Percentiles rank a stretch among this genome's conserved stretches.
These are phyloP conservation scores for Yarrowia osloensis DNA, from an alignment of 805 yeast genomes.

Conservation along the genomic window DNA sequence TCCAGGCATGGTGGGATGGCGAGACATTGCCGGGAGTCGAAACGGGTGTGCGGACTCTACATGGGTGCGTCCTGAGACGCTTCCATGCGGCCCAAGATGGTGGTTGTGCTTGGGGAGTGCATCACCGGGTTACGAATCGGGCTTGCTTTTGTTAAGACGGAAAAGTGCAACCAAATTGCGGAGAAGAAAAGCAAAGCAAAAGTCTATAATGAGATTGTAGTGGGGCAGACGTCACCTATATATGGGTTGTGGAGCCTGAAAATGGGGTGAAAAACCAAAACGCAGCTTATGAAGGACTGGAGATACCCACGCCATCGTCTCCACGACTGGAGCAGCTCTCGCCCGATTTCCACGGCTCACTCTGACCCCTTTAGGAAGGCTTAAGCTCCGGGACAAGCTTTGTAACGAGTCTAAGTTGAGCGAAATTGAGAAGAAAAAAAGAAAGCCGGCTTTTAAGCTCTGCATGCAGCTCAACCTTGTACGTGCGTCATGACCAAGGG, in stretches of 20 bases:
- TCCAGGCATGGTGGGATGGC: not conserved
- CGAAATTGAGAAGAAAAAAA: not conserved
- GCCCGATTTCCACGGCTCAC: too few relatives aligned
- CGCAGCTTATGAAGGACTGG: too few relatives aligned
- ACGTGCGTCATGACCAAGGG: not conserved
- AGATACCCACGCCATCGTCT: too few relatives aligned
- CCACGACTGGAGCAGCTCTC: too few relatives aligned
- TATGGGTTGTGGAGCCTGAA: too few relatives aligned
- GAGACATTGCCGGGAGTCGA: too few relatives aligned
- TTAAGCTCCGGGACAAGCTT: not conserved
- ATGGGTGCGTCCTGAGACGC: too few relatives aligned
- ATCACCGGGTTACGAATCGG: not conserved
- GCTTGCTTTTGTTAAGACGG: not conserved
- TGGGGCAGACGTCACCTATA: not conserved
- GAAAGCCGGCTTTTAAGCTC: not conserved
- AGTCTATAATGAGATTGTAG: too few relatives aligned
- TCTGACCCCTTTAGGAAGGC: conserved; percentile 1
- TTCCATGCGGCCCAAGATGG: too few relatives aligned
- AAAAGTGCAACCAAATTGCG: not conserved
- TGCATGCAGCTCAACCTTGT: not conserved
- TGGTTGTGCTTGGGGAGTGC: too few relatives aligned
- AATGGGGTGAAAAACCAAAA: too few relatives aligned
- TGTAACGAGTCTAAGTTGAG: not conserved
- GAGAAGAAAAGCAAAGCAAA: not conserved
- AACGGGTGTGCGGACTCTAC: too few relatives aligned